A percentile compares a stretch with the other conserved stretches of the same genome.
phyloP scores from a whole-genome alignment of 441 rosid genomes.

The Populus hybrid region DNA sequence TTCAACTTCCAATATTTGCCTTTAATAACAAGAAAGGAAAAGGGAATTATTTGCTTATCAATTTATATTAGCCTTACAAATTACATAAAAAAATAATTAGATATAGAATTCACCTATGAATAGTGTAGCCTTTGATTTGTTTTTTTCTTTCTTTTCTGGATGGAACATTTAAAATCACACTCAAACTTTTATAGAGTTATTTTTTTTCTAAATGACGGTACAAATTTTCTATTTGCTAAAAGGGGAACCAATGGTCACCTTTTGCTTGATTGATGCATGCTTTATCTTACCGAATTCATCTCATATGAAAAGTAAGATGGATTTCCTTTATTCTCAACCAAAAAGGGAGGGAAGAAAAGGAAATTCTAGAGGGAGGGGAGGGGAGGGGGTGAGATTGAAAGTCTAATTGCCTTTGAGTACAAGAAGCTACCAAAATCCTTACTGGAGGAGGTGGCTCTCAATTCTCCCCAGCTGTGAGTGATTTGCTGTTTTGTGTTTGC shows the following conservation, averaged over 20 bases:
- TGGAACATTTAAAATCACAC: slow-evolving; percentile 15
- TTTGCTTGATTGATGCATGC: slow-evolving; percentile 48
- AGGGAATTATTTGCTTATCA: too few species aligned
- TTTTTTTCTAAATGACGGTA: slow-evolving; percentile 3
- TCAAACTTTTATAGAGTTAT: neutral
- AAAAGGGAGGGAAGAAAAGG: slow-evolving; percentile 9
- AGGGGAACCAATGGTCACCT: slow-evolving; percentile 36
- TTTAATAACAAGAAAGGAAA: too few species aligned
- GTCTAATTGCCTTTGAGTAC: slow-evolving; percentile 72
- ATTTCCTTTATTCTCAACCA: slow-evolving; percentile 45
- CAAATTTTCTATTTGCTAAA: slow-evolving; percentile 26
- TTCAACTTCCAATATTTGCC: too few species aligned
- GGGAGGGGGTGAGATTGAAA: slow-evolving; percentile 29
- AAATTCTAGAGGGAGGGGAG: neutral
- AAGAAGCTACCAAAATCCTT: slow-evolving; percentile 63
- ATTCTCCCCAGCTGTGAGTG: slow-evolving; percentile 42
- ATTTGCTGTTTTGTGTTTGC: slow-evolving; percentile 57
- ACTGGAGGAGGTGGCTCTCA: slow-evolving; percentile 29
- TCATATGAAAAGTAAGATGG: slow-evolving; percentile 28
- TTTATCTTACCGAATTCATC: slow-evolving; percentile 31
- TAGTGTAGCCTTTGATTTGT: neutral
- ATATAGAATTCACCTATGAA: neutral
- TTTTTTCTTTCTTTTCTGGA: neutral
- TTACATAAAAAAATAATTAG: neutral
- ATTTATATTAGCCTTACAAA: neutral